These are phyloP conservation scores for Fusarium longipes DNA, from an alignment of 2,329 filamentous ascomycete species.

Conservation along the genomic window DNA sequence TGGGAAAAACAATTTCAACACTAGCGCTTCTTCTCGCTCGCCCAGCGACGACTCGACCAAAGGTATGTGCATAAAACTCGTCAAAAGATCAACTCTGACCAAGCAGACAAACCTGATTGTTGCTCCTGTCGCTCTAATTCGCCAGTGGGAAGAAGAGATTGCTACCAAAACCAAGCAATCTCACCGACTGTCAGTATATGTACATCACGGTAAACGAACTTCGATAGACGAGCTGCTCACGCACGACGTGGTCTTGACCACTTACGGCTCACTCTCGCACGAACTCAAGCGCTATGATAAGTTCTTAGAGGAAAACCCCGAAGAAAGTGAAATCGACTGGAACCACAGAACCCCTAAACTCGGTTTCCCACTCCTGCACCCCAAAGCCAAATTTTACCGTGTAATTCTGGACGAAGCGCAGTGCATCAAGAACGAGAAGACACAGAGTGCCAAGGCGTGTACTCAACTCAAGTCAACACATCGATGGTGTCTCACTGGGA, in stretches of 20 bases:
- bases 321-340: slow-evolving; percentile 53
- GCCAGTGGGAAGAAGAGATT: slow-evolving; percentile 88
- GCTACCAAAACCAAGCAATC: slow-evolving; percentile 70
- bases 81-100: slow-evolving; percentile 38
- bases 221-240: slow-evolving; percentile 69
- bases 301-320: slow-evolving; percentile 59
- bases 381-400: slow-evolving; percentile 75
- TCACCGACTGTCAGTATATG: slow-evolving; percentile 71
- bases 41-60: slow-evolving; percentile 62
- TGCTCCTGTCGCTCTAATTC: slow-evolving; percentile 81
- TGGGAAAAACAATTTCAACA: slow-evolving; percentile 90
- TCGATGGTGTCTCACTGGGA: slow-evolving; percentile 84
- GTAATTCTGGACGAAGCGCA: slow-evolving; percentile 91
- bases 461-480: slow-evolving; percentile 73
- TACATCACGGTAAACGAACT: slow-evolving; percentile 77
- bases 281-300: slow-evolving; percentile 72
- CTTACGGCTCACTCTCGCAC: slow-evolving; percentile 78
- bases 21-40: slow-evolving; percentile 79
- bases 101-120: slow-evolving; percentile 82
- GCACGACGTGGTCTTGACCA: slow-evolving; percentile 85
- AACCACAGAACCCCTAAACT: slow-evolving; percentile 52
- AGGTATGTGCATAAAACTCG: slow-evolving; percentile 42
- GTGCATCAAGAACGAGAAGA: slow-evolving; percentile 80
- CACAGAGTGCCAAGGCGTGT: slow-evolving; percentile 77
- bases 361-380: slow-evolving; percentile 70